Evolutionary conservation across 805 yeast species (phyloP), one percentile per base, ranked within the genome.

Genomic region (Kockiozyma suomiensis): DNA sequence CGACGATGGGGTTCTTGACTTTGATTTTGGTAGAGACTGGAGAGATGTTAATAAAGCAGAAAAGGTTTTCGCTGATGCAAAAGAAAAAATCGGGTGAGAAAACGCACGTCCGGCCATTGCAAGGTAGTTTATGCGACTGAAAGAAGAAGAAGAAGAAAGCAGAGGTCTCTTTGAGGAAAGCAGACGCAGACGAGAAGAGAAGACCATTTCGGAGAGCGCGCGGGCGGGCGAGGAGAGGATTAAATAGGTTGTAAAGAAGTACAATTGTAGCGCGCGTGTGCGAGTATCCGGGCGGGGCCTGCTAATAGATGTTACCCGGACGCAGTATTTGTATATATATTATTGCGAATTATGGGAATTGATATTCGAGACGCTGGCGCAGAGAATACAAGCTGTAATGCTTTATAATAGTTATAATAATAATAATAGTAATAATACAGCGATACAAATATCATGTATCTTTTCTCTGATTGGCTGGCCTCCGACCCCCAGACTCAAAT

Each of bases 1-100:
- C 98, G 65, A 93, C 98, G 69, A 93, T 83, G 66, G 98, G 98
- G 70, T 83, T 88, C 74, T 82, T 81, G 59, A 93, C 97, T 66
- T 81, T 78, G 74, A 93, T 87, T 74, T 91, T 91, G 51, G 66
- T 61, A 23, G 65, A 37, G 23, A 59, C 66, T 61, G 53, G 8
- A 17, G 21, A 26, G n/a, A 8, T 32, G 21, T 15, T 43, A 48
- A 32, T n/a, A 3, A 50, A n/a, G 54, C 33, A 46, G 28, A 26
- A 32, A 21, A 23, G 54, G 37, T n/a, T 2, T 26, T 3, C n/a
- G n/a, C n/a, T n/a, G n/a, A 12, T 19, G 25, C 48, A 23, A 21
- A 12, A n/a, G n/a, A n/a, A n/a, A n/a, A n/a, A n/a, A n/a, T n/a
- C n/a, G n/a, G 33, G 10, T 30, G 40, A 21, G 46, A 35, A 23